Conservation (phyloP, 208 protist species). For the Leptomonas pyrrhocoris region DNA sequence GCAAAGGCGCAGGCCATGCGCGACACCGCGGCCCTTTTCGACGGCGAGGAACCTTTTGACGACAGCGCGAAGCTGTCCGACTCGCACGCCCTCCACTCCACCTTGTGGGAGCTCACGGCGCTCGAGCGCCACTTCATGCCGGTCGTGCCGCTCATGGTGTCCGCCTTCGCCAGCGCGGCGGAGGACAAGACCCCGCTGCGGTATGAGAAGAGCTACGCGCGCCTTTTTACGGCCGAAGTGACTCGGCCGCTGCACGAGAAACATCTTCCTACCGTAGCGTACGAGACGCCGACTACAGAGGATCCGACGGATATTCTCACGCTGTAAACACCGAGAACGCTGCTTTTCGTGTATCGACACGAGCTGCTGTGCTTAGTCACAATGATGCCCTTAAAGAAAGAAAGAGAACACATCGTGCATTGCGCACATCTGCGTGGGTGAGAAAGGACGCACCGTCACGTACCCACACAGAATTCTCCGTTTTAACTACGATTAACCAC, state of each 20-base stretch:
- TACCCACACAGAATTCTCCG: no score
- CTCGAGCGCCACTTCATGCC: conserved; percentile 88
- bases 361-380: no score
- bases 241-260: conserved; percentile 60
- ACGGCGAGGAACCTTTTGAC: conserved; percentile 83
- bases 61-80: conserved; percentile 34
- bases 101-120: conserved; percentile 89
- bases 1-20: conserved; percentile 45
- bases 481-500: no score
- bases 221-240: conserved; percentile 84
- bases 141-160: conserved; percentile 85
- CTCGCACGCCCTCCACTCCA: conserved; percentile 77
- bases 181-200: conserved; percentile 84
- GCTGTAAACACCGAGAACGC: conserved; percentile 27
- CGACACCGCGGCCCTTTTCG: conserved; percentile 71
- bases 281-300: conserved; percentile 43
- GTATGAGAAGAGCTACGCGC: conserved; percentile 87
- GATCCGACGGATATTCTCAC: conserved; percentile 49
- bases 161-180: conserved; percentile 74
- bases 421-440: no score
- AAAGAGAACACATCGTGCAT: no score
- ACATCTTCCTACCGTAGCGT: conserved; percentile 76
- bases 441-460: no score
- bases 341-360: no score
- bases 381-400: no score